Percentiles rank a stretch among this genome's conserved stretches.
These are phyloP conservation scores for Pisolithus orientalis DNA, from an alignment of 768 basidiomycete species.

Conservation along the genomic window DNA sequence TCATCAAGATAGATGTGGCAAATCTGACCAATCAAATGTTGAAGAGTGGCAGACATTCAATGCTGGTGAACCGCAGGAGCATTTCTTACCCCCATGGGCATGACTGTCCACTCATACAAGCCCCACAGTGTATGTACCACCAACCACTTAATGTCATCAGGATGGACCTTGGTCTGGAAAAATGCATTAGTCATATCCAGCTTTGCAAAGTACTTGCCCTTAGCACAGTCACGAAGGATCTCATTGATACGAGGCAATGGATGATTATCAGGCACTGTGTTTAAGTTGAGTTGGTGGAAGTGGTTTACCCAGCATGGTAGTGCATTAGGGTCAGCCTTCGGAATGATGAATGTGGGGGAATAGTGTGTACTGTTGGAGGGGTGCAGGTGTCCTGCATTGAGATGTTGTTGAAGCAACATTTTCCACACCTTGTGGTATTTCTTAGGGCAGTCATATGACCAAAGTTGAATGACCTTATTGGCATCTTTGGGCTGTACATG, in stretches of 20 bases:
- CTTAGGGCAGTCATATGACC: constrained; percentile 14
- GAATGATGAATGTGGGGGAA: constrained; percentile 27
- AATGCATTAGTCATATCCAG: constrained; percentile 36
- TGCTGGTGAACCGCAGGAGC: constrained; percentile 30
- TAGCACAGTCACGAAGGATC: constrained; percentile 4
- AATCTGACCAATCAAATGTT: constrained; percentile 27
- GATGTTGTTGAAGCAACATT: constrained; percentile 25
- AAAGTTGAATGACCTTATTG: constrained; percentile 3
- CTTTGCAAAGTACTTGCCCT: constrained; percentile 22
- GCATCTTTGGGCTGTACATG: constrained; percentile 12
- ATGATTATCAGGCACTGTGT: constrained; percentile 17
- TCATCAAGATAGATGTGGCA: constrained; percentile 25
- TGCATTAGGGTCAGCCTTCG: constrained; percentile 12
- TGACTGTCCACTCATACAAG: constrained; percentile 32
- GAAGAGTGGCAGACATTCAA: constrained; percentile 28
- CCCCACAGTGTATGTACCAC: constrained; percentile 28
- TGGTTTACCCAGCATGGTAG: constrained; percentile 16
- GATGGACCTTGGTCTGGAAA: constrained; percentile 29
- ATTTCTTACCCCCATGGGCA: constrained; percentile 31
- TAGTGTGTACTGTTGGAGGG: constrained; percentile 16
- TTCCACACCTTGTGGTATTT: constrained; percentile 25
- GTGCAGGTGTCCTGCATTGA: constrained; percentile 22
- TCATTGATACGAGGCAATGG: constrained; percentile 16
- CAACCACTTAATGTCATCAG: constrained; percentile 10
- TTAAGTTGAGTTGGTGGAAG: constrained; percentile 10